Evolutionary conservation across 1,139 yeast genomes (phyloP).

Genomic region (Scheffersomyces segobiensis): DNA sequence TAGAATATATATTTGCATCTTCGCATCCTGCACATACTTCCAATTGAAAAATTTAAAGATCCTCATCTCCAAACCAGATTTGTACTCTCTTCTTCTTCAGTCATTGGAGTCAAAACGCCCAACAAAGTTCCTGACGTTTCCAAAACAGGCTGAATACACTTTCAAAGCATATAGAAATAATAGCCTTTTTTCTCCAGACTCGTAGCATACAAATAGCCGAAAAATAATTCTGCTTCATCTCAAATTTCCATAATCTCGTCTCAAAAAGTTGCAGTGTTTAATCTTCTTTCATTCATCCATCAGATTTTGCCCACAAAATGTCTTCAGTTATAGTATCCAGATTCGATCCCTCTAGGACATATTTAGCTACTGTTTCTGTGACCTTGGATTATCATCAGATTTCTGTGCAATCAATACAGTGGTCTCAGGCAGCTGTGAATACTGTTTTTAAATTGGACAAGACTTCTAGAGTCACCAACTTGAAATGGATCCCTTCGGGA

Average conservation of each 20-base stretch:
- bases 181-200: neutral
- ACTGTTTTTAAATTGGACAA: conserved; percentile 55
- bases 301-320: neutral
- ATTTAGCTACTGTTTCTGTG: conserved; percentile 66
- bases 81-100: neutral
- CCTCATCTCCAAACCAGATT: neutral
- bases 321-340: conserved; percentile 29
- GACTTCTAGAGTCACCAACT: conserved; percentile 48
- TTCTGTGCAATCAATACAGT: conserved; percentile 56
- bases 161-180: neutral
- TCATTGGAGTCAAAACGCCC: neutral
- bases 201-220: neutral
- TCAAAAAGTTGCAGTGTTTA: neutral
- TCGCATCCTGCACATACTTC: neutral
- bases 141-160: neutral
- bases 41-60: neutral
- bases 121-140: neutral
- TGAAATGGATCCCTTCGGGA: conserved; percentile 52
- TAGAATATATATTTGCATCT: too few relatives aligned
- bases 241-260: neutral
- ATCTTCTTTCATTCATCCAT: neutral
- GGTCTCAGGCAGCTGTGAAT: conserved; percentile 38
- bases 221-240: neutral
- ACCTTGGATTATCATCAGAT: conserved; percentile 77
- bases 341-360: conserved; percentile 59